Conservation (phyloP, 2,329 filamentous ascomycete genomes). For the Pseudocercospora eumusae region DNA sequence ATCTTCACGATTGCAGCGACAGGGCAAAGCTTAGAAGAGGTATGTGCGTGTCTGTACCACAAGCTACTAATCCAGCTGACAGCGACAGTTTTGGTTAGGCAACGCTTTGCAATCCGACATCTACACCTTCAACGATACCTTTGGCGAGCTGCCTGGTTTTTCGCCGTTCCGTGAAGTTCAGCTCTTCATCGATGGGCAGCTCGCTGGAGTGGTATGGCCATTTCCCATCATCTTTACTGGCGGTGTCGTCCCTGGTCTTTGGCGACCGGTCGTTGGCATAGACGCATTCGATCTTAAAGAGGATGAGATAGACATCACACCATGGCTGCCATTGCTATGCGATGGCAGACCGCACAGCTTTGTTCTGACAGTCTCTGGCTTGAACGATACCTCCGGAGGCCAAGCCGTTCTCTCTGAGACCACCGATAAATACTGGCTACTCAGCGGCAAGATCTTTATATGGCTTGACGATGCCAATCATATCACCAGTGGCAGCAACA, state of each 20-base stretch:
- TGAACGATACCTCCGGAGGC: slow-evolving; percentile 58
- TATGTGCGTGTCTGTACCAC: slow-evolving; percentile 9
- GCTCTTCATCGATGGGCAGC: slow-evolving; percentile 68
- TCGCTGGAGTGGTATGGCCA: slow-evolving; percentile 78
- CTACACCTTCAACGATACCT: slow-evolving; percentile 57
- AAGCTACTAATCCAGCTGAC: neutral
- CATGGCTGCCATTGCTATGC: slow-evolving; percentile 69
- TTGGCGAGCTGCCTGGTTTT: slow-evolving; percentile 62
- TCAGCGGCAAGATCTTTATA: slow-evolving; percentile 79
- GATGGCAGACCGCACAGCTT: slow-evolving; percentile 68
- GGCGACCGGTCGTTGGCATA: slow-evolving; percentile 75
- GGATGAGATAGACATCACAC: slow-evolving; percentile 78
- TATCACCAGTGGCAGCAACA: slow-evolving; percentile 54
- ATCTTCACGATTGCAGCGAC: slow-evolving; percentile 75
- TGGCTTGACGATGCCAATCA: slow-evolving; percentile 61
- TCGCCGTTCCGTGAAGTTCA: slow-evolving; percentile 79
- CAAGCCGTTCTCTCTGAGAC: slow-evolving; percentile 54
- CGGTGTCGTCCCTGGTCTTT: slow-evolving; percentile 73
- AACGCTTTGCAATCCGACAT: slow-evolving; percentile 68
- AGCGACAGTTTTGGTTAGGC: slow-evolving; percentile 71
- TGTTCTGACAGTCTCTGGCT: slow-evolving; percentile 65
- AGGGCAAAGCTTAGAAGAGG: slow-evolving; percentile 72
- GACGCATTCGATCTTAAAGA: slow-evolving; percentile 78
- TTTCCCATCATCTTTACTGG: slow-evolving; percentile 83
- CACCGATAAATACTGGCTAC: slow-evolving; percentile 69